Base-by-base conservation (phyloP, 331 rosid species). In the Acacia concinna region DNA sequence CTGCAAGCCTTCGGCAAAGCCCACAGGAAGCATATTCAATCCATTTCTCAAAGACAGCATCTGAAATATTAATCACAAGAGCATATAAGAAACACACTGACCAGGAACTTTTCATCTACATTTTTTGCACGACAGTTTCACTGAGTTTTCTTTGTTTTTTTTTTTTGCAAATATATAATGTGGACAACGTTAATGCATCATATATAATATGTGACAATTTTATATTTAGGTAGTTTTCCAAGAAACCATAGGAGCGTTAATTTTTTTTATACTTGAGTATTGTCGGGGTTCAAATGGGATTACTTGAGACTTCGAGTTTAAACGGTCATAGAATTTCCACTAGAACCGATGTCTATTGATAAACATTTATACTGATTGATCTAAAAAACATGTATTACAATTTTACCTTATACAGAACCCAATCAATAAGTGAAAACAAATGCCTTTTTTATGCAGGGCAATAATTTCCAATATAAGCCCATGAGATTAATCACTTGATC, bases 31-130 rank as follows among this genome's bases (percentile, higher is more conserved):
- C 86, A 86, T 78, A 72, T 84, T 87, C 80, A 82, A 80, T n/a
- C 93, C 88, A 47, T 86, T 90, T 79, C 90, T 87, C 88, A 87
- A 68, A n/a, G 89, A 73, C 65, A 90, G 68, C 88, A 90, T 90
- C 91, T 90, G 85, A 72, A 79, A 72, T 77, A 15, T 6, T 25
- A 68, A 67, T 35, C 52, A 72, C 6, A 21, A 32, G 40, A 47
- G 21, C 15, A 28, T 4, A 76, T 65, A 31, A 64, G 35, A 40
- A 59, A 60, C 70, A 40, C 11, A 20, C 34, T 76, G 23, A 43
- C 18, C 64, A 60, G 27, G 17, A 59, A 71, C 31, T 21, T 60
- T 31, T 21, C 6, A 15, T 12, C 77, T 69, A 8, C 31, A 17
- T 20, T 49, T 3, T 18, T 71, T 30, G 34, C 51, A 69, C 23